A percentile compares a stretch with the other conserved stretches of the same genome.
phyloP scores from a whole-genome alignment of 2,329 filamentous ascomycete species.

The Cordyceps tenuipes region DNA sequence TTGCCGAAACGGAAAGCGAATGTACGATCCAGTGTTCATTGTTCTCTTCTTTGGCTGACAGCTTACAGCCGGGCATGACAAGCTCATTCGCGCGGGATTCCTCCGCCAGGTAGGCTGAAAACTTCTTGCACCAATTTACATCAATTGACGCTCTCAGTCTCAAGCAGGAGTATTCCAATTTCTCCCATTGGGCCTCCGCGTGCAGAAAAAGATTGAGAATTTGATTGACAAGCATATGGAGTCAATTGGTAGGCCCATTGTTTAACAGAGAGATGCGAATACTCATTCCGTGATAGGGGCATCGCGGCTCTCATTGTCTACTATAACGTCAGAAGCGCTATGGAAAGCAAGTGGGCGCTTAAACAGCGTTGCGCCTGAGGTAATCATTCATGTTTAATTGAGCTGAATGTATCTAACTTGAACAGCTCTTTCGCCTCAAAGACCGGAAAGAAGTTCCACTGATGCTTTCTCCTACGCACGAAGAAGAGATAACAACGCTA shows the following conservation, averaged over 20 bases:
- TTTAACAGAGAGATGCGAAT: neutral
- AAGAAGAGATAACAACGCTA: slow-evolving; percentile 87
- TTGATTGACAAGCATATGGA: slow-evolving; percentile 88
- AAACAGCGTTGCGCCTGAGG: slow-evolving; percentile 64
- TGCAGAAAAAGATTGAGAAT: slow-evolving; percentile 79
- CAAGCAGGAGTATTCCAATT: slow-evolving; percentile 90
- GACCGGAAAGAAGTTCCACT: slow-evolving; percentile 71
- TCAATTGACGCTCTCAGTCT: slow-evolving; percentile 40
- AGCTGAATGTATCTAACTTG: slow-evolving; percentile 16
- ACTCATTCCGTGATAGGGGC: slow-evolving; percentile 43
- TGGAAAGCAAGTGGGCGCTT: slow-evolving; percentile 81
- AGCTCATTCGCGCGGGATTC: slow-evolving; percentile 64
- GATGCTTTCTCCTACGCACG: slow-evolving; percentile 84
- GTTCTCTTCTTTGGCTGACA: slow-evolving; percentile 15
- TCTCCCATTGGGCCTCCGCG: slow-evolving; percentile 74
- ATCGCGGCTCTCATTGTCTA: slow-evolving; percentile 74
- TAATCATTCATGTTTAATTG: slow-evolving; percentile 24
- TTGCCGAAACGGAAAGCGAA: slow-evolving; percentile 48
- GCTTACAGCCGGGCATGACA: slow-evolving; percentile 51
- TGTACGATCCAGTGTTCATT: slow-evolving; percentile 27
- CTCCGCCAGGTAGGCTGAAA: slow-evolving; percentile 53
- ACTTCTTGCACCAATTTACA: neutral
- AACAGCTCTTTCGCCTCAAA: slow-evolving; percentile 66
- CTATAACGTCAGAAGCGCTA: slow-evolving; percentile 73
- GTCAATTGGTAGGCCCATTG: slow-evolving; percentile 46